Evolutionary conservation across 2,329 filamentous ascomycete species (phyloP), one percentile per base, ranked within the genome.

Genomic region (Aureobasidium sp.): DNA sequence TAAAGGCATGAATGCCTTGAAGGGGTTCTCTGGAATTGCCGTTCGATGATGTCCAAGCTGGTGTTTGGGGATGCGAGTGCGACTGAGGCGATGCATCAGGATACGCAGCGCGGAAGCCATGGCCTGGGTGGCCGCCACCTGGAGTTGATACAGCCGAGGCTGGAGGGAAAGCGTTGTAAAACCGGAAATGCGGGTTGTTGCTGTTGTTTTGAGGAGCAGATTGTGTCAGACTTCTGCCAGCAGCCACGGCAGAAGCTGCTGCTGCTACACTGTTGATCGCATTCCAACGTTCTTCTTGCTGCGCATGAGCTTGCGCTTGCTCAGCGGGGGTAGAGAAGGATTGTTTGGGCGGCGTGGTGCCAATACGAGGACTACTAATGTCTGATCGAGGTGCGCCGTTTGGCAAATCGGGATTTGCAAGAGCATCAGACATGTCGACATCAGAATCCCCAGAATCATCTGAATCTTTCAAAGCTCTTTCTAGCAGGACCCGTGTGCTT

Each of bases 1-100:
- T 36, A 81, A 82, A 17, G 82, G 82, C 37, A 82, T 82, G 48
- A 84, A 81, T 67, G 77, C 75, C 61, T 9, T 47, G 51, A 5
- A 65, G 39, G 37, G 51, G 37, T 11, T 56, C 49, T 37, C 42
- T 31, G 5, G 27, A 44, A 6, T n/a, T 31, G 27, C 49, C 58
- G 29, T 48, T 56, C 8, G 36, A 47, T 25, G 57, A 27, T 25
- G 44, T 56, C 49, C 48, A 61, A 14, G 51, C 41, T 20, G 56
- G 56, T 17, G 57, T 53, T 2, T 61, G 62, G 5, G 56, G 62
- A 36, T 63, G 56, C 12, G 56, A 59, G 17, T 59, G 45, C 12
- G 57, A 42, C 15, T 59, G 56, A 15, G 55, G 55, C n/a, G 39
- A 49, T n/a, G 56, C 25, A 5, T 60, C 57, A 8, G 57, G 48